phyloP scores from a whole-genome alignment of 2,329 filamentous ascomycete genomes.

The Xylariaceae sp. region DNA sequence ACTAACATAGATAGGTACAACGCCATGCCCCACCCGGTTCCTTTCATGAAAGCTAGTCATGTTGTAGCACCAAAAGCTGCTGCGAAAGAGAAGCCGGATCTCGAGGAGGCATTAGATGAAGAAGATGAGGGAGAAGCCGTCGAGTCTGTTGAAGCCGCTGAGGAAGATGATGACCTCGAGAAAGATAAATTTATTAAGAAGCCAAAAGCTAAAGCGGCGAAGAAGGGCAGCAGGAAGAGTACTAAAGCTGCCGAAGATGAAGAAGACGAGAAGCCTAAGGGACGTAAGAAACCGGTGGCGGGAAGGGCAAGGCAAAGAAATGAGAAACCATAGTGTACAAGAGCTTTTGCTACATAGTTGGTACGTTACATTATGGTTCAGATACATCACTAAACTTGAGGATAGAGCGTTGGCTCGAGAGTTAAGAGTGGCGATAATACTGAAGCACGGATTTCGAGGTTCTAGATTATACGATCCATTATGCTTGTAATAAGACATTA shows the following conservation, averaged over 20 bases:
- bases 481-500: neutral
- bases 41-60: conserved; percentile 92
- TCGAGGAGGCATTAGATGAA: conserved; percentile 95
- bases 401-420: neutral
- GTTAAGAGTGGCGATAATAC: neutral
- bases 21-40: conserved; percentile 79
- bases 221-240: conserved; percentile 51
- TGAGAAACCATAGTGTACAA: conserved; percentile 18
- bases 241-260: conserved; percentile 46
- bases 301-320: conserved; percentile 38
- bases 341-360: neutral
- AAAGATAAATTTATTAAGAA: conserved; percentile 97
- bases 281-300: conserved; percentile 31
- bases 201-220: conserved; percentile 71
- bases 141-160: conserved; percentile 62
- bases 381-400: neutral
- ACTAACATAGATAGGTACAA: conserved; percentile 69
- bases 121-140: conserved; percentile 74
- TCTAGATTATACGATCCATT: neutral
- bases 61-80: conserved; percentile 72
- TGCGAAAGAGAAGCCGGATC: conserved; percentile 79
- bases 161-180: conserved; percentile 74
- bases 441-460: neutral
- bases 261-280: conserved; percentile 56
- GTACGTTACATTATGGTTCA: neutral